These are phyloP conservation scores for Diddensiella caesifluorescens DNA, from an alignment of 805 yeast genomes.

Conservation along the genomic window DNA sequence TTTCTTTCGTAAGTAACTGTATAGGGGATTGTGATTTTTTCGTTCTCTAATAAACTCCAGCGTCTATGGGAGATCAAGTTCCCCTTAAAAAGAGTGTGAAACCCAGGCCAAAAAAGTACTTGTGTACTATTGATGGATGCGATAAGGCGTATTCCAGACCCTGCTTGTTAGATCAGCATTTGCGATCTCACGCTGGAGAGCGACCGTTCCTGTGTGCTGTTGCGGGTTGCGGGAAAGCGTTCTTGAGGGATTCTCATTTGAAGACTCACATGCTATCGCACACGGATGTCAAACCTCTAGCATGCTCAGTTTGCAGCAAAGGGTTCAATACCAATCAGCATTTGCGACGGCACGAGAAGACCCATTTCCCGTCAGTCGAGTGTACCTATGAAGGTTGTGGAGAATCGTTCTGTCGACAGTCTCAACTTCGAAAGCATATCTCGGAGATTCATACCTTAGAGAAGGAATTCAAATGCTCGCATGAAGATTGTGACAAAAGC, in stretches of 20 bases:
- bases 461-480: conserved; percentile 40
- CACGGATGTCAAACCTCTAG: conserved; percentile 57
- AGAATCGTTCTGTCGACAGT: conserved; percentile 68
- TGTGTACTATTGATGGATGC: conserved; percentile 64
- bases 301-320: conserved; percentile 70
- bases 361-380: conserved; percentile 63
- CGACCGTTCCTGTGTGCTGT: conserved; percentile 64
- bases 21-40: not conserved
- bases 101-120: conserved; percentile 53
- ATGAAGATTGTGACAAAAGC: conserved; percentile 57
- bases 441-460: conserved; percentile 53
- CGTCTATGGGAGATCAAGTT: conserved; percentile 9
- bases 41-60: not conserved
- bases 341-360: conserved; percentile 70
- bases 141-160: conserved; percentile 76
- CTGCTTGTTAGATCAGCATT: conserved; percentile 75
- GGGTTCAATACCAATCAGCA: conserved; percentile 81
- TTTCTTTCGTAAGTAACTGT: not conserved
- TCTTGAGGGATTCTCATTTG: conserved; percentile 74
- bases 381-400: conserved; percentile 61
- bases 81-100: conserved; percentile 14
- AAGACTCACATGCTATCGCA: conserved; percentile 70
- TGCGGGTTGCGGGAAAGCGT: conserved; percentile 54
- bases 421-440: conserved; percentile 68
- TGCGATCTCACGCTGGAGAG: conserved; percentile 68